Evolutionary conservation across 352 stramenopile genomes (phyloP).

Genomic region (Phytophthora sojae): DNA sequence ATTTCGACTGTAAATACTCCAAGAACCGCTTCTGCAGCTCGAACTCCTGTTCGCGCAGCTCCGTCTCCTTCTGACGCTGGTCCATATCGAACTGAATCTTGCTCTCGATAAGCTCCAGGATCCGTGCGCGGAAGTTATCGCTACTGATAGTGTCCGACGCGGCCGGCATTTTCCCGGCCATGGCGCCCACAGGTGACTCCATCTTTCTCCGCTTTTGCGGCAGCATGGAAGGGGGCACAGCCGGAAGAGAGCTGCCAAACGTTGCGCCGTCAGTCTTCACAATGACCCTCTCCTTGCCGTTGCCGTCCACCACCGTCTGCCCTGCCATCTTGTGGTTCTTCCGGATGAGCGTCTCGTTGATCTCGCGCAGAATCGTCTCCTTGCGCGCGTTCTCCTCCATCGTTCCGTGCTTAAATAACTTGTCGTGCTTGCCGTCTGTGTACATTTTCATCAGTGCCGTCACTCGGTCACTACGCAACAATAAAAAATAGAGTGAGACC

Average conservation of each 20-base stretch:
- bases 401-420: conserved; percentile 83
- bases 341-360: conserved; percentile 56
- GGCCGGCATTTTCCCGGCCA: conserved; percentile 4
- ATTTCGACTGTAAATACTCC: conserved; percentile 86
- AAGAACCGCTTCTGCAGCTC: conserved; percentile 85
- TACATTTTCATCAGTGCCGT: conserved; percentile 85
- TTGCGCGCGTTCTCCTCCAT: conserved; percentile 78
- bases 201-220: conserved; percentile 41
- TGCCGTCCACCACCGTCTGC: conserved; percentile 26
- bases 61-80: conserved; percentile 76
- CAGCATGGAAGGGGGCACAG: not conserved
- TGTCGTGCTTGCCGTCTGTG: conserved; percentile 80
- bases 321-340: conserved; percentile 58
- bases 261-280: conserved; percentile 22
- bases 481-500: conserved; percentile 22
- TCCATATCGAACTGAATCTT: conserved; percentile 90
- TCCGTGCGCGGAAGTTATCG: conserved; percentile 62
- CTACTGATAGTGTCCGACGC: conserved; percentile 33
- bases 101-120: conserved; percentile 79
- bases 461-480: conserved; percentile 60
- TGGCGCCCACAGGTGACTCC: conserved; percentile 5
- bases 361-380: conserved; percentile 68
- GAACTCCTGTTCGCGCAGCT: conserved; percentile 83
- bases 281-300: conserved; percentile 27
- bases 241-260: not conserved